These are phyloP conservation scores for Podospora comata DNA, from an alignment of 495 filamentous ascomycete species.

Conservation along the genomic window DNA sequence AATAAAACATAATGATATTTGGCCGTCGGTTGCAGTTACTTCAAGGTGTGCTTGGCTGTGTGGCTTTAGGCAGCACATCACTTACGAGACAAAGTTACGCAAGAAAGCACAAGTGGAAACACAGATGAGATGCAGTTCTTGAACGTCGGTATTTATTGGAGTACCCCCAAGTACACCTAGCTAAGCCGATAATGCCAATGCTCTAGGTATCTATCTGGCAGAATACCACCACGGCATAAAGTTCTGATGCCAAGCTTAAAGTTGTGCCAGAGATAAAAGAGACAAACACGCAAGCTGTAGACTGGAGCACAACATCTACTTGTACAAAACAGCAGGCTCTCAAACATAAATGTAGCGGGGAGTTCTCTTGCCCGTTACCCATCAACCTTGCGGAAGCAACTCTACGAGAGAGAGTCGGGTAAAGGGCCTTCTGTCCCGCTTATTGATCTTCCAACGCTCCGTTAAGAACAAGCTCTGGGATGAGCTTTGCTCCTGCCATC, in stretches of 20 bases:
- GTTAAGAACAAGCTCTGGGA: slow-evolving; percentile 52
- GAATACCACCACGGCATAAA: neutral
- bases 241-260: neutral
- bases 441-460: slow-evolving; percentile 59
- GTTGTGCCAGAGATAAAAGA: neutral
- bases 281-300: neutral
- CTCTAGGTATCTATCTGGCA: neutral
- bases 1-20: no score
- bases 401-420: slow-evolving; percentile 42
- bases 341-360: slow-evolving; percentile 43
- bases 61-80: no score
- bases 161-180: neutral
- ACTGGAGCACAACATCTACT: neutral
- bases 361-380: slow-evolving; percentile 72
- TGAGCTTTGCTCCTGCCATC: slow-evolving; percentile 48
- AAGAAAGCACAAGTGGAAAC: no score
- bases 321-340: neutral
- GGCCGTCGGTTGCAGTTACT: no score
- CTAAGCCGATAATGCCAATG: neutral
- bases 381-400: slow-evolving; percentile 48
- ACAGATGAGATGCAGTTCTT: no score
- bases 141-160: no score
- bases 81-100: no score
- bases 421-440: slow-evolving; percentile 65
- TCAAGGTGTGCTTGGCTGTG: no score